Evolutionary conservation across 2,329 filamentous ascomycete species (phyloP), one percentile per base, ranked within the genome.

Genomic region (Nemania serpens): DNA sequence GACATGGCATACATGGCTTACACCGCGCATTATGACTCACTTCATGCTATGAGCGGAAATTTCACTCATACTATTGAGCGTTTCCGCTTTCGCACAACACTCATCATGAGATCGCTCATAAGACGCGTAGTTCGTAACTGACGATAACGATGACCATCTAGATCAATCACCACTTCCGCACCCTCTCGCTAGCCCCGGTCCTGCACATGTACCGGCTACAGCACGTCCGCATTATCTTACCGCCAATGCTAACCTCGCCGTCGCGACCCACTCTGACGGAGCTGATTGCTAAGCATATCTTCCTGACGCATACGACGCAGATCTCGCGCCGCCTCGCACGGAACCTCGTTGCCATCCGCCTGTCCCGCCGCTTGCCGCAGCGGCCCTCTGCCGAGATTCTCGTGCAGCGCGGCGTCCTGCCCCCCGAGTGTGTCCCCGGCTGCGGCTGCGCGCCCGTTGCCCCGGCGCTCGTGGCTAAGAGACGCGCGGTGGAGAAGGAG

Each of bases 271-370:
- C 84, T 3, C 78, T 88, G 1, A 74, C 84, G 39, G 84, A 89
- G 58, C 85, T 91, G 13, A 86, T 88, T 54, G 75, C 79, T 20
- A 82, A 87, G 42, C 82, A 80, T 72, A 90, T 91, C 70, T 88
- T 90, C 74, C 75, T 90, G 43, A 89, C 87, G 42, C 79, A 82
- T 56, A 91, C 86, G 13, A 84, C 88, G 36, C 80, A 88, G 47
- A 82, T 88, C 22, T 89, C 88, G 3, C 83, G 87, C 18, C 79
- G 81, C 20, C 81, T 91, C 2, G 84, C 84, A 47, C 83, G 87
- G 58, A 88, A 82, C 13, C 79, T 91, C 2, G 84, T 87, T 5
- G 83, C 84, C 53, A 91, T 91, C 69, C 84, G 84, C 33, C 80
- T 91, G 4, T 84, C 87, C 25, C 83, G 84, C 49, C 82, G 83